Percentiles rank a stretch among this genome's conserved stretches.
Conservation (phyloP, 495 filamentous ascomycete species). For the Annulohypoxylon maeteangense region DNA sequence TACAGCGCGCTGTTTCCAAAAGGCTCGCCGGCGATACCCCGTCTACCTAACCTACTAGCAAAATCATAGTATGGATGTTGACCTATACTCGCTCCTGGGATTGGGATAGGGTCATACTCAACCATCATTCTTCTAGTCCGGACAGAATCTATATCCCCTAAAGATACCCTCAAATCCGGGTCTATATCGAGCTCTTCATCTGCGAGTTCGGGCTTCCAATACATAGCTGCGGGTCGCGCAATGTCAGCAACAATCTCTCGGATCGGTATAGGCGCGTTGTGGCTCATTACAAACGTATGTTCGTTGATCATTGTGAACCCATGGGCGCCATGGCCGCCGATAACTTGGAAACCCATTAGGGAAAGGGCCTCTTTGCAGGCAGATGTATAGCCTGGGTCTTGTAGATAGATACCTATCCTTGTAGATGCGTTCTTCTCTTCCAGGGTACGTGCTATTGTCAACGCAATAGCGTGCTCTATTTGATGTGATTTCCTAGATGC, state of each 20-base stretch:
- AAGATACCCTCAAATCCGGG: no score
- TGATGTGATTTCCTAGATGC: background rate
- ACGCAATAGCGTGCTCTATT: background rate
- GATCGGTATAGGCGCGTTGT: conserved; percentile 33
- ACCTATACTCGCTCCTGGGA: background rate
- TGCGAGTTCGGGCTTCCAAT: conserved; percentile 26
- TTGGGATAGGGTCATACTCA: background rate
- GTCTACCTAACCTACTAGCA: background rate
- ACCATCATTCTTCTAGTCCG: conserved; percentile 1
- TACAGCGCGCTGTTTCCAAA: conserved; percentile 10
- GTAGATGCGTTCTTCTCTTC: background rate
- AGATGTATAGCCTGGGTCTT: conserved; percentile 1
- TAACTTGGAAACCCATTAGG: background rate
- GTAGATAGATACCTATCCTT: background rate
- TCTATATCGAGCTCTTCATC: background rate
- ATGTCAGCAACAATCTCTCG: conserved; percentile 46
- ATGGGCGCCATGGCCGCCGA: background rate
- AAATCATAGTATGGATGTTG: background rate
- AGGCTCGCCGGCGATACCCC: background rate
- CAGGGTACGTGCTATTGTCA: background rate
- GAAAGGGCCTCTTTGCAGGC: background rate
- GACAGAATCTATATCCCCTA: background rate
- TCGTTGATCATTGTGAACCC: conserved; percentile 46
- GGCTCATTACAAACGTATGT: conserved; percentile 34
- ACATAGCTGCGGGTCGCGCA: conserved; percentile 44